Base-by-base conservation (phyloP, 2,329 filamentous ascomycete species). In the Calonectria montana region DNA sequence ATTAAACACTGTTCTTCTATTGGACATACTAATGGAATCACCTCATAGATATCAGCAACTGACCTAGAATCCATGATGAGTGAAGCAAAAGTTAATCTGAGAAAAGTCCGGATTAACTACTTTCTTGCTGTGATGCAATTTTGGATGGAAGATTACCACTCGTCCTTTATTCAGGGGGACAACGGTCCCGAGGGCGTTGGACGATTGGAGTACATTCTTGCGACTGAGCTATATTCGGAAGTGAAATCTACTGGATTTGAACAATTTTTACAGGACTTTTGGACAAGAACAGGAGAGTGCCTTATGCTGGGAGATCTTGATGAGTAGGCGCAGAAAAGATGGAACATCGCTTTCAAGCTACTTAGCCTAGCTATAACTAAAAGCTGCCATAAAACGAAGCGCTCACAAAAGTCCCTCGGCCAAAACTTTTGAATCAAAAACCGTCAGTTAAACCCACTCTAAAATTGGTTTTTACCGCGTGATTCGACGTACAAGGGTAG, bases 401-500 rank as follows among this genome's bases (percentile, higher is more conserved):
- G n/a, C n/a, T n/a, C n/a, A n/a, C n/a, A n/a, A n/a, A n/a, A n/a
- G n/a, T n/a, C n/a, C n/a, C n/a, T n/a, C n/a, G n/a, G n/a, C n/a
- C 79, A 1, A 82, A 18, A 6, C 80, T 80, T 81, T 82, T n/a
- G 1, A 18, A 6, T 16, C 7, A 18, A 12, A 0, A 23, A 47
- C 4, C 3, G 18, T 9, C 53, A 37, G 31, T 59, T 50, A 27
- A n/a, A 12, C 29, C n/a, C 8, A 15, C 13, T 18, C 12, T 13
- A n/a, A 2, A 9, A 53, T 12, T 16, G 47, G 25, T n/a, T 6
- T 9, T 15, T 6, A 9, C 15, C 16, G 10, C 25, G 27, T 3
- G 21, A 53, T 15, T 25, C 18, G 4, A 61, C 76, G 27, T 35
- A 82, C 84, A 84, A 86, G 84, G 70, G 86, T 84, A 3, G 82